Base-by-base conservation (phyloP, 306 rosid species). In the Trifolium repens region DNA sequence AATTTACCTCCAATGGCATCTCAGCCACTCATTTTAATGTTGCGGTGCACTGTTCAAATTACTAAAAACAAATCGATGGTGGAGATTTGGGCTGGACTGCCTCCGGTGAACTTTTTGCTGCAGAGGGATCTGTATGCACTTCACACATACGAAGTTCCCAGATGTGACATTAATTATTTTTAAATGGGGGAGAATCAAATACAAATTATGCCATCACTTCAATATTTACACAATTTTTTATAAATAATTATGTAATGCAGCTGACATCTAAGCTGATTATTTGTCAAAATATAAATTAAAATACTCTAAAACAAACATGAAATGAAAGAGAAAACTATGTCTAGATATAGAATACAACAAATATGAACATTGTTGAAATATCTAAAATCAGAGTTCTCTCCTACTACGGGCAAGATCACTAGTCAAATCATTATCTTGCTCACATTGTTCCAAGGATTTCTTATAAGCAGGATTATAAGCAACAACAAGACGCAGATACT, bases 401-500 rank as follows among this genome's bases (percentile, higher is more conserved):
- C 96, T 85, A 40, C 91, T 91, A 72, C 77, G 82, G 52, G 82
- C 81, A 75, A 94, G 96, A 77, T 91, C 93, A 44, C 77, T 65
- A 2, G 83, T 83, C 69, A 90, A 52, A 66, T 87, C 82, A 53
- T 85, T 87, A 4, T 87, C 87, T 24, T 57, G 82, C 80, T 91
- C 96, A 75, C 89, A 91, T 58, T 79, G 82, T 11, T 90, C 91
- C 89, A 91, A 80, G 74, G 59, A 94, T 71, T 84, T 84, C 9
- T 68, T 71, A 79, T 89, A 89, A 11, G 77, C 87, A 68, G 97
- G 93, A 59, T 86, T 84, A 79, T 86, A 80, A 13, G 91, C 97
- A 81, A 85, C 96, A 69, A 93, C 77, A 75, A 83, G 81, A 64
- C 94, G 97, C 74, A 94, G 84, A 83, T 88, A 85, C 75, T 89